Evolutionary conservation across 2,329 filamentous ascomycete species (phyloP), one percentile per base, ranked within the genome.

Genomic region (Talaromyces islandicus): DNA sequence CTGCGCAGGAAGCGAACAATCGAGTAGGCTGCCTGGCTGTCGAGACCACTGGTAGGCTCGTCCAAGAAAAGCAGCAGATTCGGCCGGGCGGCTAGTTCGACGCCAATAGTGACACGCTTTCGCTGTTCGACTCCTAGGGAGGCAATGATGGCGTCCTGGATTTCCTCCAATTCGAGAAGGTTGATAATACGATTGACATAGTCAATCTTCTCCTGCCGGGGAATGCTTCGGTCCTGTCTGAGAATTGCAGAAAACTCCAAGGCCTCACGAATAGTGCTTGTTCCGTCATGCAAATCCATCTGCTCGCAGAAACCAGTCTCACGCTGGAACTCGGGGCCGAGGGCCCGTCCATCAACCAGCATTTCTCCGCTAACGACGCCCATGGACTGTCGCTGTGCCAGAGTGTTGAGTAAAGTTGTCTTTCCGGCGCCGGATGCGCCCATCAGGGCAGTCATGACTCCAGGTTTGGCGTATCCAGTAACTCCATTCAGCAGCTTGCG

Each of bases 391-490:
- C 90, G 84, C 68, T 92, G 89, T 0, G 89, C 86, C 1, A 90
- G 75, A 0, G 88, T 91, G 72, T 94, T 92, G 19, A 95, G 80
- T 0, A 95, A 77, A 0, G 91, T 94, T 0, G 90, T 92, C 75
- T 95, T 95, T 12, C 91, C 91, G 9, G 91, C 91, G 50, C 89
- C 90, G 4, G 85, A 90, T 1, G 88, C 89, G 58, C 91, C 91
- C 80, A 94, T 90, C 1, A 95, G 78, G 0, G 91, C 91, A 50
- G 91, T 86, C 83, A 95, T 87, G 19, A 88, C 75, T 19, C 91
- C 90, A 0, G 91, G 91, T 68, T 91, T 92, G 1, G 86, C 90
- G 65, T 90, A 93, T 1, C 91, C 91, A 60, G 81, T 87, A 61
- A 94, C 84, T 5, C 85, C 81, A 67, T 90, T 88, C 54, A 91